A percentile compares a stretch with the other conserved stretches of the same genome.
Evolutionary conservation across 164 flowering plant genomes (phyloP).

Genomic region (Piper longum): DNA sequence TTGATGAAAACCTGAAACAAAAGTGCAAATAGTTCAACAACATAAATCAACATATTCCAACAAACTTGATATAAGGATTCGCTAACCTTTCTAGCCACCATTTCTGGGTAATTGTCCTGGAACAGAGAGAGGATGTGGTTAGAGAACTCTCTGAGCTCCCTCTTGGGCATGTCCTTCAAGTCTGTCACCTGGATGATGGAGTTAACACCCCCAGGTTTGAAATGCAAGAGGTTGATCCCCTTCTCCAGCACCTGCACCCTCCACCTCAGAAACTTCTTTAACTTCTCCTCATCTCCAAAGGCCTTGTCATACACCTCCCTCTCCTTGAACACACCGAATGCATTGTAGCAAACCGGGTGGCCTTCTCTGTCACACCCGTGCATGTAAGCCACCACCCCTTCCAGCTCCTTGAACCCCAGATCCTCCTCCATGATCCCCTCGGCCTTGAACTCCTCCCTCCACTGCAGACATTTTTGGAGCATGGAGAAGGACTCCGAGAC

Average conservation of each 20-base stretch:
- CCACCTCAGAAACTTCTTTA: too few species aligned
- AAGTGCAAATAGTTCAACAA: neutral
- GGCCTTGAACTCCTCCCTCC: slow-evolving; percentile 72
- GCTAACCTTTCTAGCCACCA: slow-evolving; percentile 85
- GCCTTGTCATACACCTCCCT: slow-evolving; percentile 82
- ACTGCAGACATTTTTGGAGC: slow-evolving; percentile 46
- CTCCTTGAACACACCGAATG: slow-evolving; percentile 78
- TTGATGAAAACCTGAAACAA: slow-evolving; percentile 64
- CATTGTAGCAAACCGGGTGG: slow-evolving; percentile 34
- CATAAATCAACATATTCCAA: too few species aligned
- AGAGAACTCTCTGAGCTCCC: slow-evolving; percentile 63
- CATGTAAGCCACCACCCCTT: slow-evolving; percentile 22
- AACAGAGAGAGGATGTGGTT: slow-evolving; percentile 75
- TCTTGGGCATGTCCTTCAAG: too few species aligned
- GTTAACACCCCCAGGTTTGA: too few species aligned
- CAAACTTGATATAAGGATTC: too few species aligned
- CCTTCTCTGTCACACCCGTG: too few species aligned
- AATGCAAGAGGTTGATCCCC: too few species aligned
- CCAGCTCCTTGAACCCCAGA: slow-evolving; percentile 69
- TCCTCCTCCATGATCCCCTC: slow-evolving; percentile 61
- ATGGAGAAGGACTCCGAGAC: slow-evolving; percentile 45
- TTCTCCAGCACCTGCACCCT: too few species aligned
- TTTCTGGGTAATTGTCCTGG: slow-evolving; percentile 95
- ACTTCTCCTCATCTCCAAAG: too few species aligned
- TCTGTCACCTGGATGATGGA: too few species aligned